Evolutionary conservation across 768 basidiomycete species (phyloP), one percentile per base, ranked within the genome.

Genomic region (Pholiota molesta): DNA sequence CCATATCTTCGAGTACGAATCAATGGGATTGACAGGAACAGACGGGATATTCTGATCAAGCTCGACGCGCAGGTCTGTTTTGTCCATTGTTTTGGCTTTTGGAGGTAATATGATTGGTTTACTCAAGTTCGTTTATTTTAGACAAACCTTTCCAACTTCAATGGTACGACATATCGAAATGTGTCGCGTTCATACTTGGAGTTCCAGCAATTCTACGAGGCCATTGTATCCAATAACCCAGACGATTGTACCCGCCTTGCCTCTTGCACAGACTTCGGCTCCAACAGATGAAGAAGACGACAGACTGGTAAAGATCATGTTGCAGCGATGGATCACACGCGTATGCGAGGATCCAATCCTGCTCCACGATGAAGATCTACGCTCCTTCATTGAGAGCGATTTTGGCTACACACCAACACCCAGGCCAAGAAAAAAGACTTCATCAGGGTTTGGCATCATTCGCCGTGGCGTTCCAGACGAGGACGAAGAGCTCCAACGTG

Each of bases 241-340:
- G 71, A 97, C 96, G 28, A 97, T 99, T 68, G 83, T 98, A 16
- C 94, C 97, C 8, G 97, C 97, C 4, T 83, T 99, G 14, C 97
- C 97, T 1, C 83, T 99, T n/a, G 87, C 96, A 0, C 94, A 97
- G 66, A 98, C 96, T 0, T 98, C 96, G 13, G 97, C 97, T 2
- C 91, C 94, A 26, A 95, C 94, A 13, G 97, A 99, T 70, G 97
- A 99, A 77, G 97, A 99, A 76, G 97, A 99, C 74, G 97, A 99
- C 73, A 85, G 97, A 19, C 83, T 99, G 2, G 94, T 99, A 33
- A 91, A 91, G 72, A 91, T 96, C 62, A 94, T 96, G 85, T 81
- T 99, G 21, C 97, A 99, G 75, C 81, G 93, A 63, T 99, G 97
- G 97, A 84, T 97, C 57, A 88, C 92, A 11, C 81, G 97, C 59